Percentiles rank a stretch among this genome's conserved stretches.
These are phyloP conservation scores for Solanum corneliomulleri DNA, from an alignment of 257 asterid species.

Conservation along the genomic window DNA sequence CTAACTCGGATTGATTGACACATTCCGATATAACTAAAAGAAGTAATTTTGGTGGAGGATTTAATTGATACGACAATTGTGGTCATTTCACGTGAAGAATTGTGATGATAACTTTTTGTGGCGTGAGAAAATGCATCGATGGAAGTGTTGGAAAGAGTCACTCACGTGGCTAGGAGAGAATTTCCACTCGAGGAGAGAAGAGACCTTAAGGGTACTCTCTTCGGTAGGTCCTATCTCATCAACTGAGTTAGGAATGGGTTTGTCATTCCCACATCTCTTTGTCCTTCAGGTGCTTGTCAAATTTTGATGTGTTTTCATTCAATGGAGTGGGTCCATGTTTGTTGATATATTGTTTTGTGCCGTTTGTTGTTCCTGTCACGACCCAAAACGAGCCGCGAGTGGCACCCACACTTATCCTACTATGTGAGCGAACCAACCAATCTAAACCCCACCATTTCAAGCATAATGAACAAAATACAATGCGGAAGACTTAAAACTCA, in stretches of 20 bases:
- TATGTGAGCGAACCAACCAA: too few relatives aligned
- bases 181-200: background rate
- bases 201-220: too few relatives aligned
- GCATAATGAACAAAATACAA: too few relatives aligned
- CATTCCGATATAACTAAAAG: too few relatives aligned
- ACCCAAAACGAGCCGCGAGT: too few relatives aligned
- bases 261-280: background rate
- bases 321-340: background rate
- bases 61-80: background rate
- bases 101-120: background rate
- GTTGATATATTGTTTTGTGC: background rate
- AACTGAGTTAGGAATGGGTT: background rate
- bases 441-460: too few relatives aligned
- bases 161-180: background rate
- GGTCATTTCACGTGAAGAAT: background rate
- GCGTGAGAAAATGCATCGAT: background rate
- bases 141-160: background rate
- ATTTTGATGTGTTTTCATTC: background rate
- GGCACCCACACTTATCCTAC: too few relatives aligned
- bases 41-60: background rate
- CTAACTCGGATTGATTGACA: too few relatives aligned
- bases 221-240: background rate
- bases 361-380: too few relatives aligned
- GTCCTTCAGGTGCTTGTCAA: background rate
- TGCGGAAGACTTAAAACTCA: too few relatives aligned